Percentiles rank a stretch among this genome's conserved stretches.
Evolutionary conservation across 371 early-diverging fungal species (phyloP).

Genomic region (Syncephalis plumigaleata): DNA sequence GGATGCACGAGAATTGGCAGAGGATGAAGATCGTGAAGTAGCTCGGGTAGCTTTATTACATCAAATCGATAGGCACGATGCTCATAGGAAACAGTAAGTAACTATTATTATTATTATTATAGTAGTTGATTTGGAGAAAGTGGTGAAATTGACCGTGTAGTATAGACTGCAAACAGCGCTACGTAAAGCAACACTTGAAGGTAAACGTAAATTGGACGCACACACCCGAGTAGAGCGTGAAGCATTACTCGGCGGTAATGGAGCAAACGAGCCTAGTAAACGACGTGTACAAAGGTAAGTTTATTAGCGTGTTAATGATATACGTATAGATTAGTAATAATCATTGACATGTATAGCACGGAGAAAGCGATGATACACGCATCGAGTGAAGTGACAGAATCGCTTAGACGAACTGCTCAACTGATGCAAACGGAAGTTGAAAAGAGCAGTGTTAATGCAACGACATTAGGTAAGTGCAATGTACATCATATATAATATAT

Average conservation of each 20-base stretch:
- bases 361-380: conserved; percentile 25
- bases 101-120: neutral
- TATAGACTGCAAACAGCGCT: conserved; percentile 26
- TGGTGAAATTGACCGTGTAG: neutral
- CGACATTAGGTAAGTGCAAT: conserved; percentile 32
- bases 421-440: conserved; percentile 61
- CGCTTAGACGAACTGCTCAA: conserved; percentile 41
- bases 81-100: conserved; percentile 34
- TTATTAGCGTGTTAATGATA: conserved; percentile 1
- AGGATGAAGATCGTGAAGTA: conserved; percentile 36
- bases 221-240: conserved; percentile 31
- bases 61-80: conserved; percentile 30
- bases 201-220: conserved; percentile 33
- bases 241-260: conserved; percentile 24
- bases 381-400: conserved; percentile 36
- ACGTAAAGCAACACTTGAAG: conserved; percentile 30
- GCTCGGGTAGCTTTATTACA: conserved; percentile 21
- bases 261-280: conserved; percentile 3
- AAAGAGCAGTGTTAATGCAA: conserved; percentile 39
- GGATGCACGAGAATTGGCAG: conserved; percentile 28
- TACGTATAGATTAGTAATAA: neutral
- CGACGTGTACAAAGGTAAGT: conserved; percentile 11
- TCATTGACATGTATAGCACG: conserved; percentile 5
- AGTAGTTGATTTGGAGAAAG: neutral
- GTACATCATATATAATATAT: neutral